Evolutionary conservation across 345 rosid species (phyloP), one percentile per base, ranked within the genome.

Genomic region (Citrus hindsii): DNA sequence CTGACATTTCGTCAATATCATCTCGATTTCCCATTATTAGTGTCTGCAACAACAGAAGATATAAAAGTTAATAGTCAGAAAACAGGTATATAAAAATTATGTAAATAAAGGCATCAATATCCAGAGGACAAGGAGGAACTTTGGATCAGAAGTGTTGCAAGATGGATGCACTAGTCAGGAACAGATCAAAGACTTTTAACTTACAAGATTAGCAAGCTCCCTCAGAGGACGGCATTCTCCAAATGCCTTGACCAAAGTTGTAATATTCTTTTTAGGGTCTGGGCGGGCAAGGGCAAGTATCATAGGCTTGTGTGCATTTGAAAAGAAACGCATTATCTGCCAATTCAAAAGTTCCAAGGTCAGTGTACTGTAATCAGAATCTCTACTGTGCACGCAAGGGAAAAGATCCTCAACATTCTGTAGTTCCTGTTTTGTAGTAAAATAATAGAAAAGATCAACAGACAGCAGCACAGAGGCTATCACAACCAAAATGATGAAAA

Each of bases 231-330:
- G 92, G 67, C 95, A 93, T 80, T 90, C 97, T 83, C 97, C 97
- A 85, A 93, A 93, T 79, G 95, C 97, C 86, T 89, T 91, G 68
- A 93, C 94, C 86, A 91, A 83, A 80, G 93, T 90, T 14, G 94
- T 89, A 74, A 91, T 84, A 76, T 92, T 91, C 89, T 92, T 92
- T 79, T 93, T 91, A 71, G 97, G 97, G 86, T 93, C 97, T 63
- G 95, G 91, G 69, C 97, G 83, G 73, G 97, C 97, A 84, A 93
- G 93, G 71, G 95, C 97, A 35, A 93, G 95, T 73, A 93, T 89
- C 95, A 93, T 90, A 18, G 95, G 97, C 77, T 93, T 93, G 64
- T 87, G 90, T 10, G 97, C 90, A 81, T 91, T 92, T 42, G 97
- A 79, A 74, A 92, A 92, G 86, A 92, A 92, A 19, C 87, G 93